A percentile compares a stretch with the other conserved stretches of the same genome.
Evolutionary conservation across 345 rosid species (phyloP).

Genomic region (Fremontodendron californicum): DNA sequence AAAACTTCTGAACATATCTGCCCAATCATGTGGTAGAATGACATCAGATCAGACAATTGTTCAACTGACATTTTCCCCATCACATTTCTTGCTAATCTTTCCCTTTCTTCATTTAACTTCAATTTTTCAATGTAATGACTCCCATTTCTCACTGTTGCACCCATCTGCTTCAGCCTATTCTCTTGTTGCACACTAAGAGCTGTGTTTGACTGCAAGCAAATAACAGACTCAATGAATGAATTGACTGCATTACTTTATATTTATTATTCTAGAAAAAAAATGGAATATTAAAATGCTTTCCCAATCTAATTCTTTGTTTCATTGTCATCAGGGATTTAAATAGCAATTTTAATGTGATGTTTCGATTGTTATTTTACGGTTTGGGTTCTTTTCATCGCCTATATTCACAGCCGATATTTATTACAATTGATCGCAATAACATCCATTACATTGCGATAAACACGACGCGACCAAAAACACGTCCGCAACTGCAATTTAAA

Average conservation of each 20-base stretch:
- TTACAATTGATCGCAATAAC: no score
- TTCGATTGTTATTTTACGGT: no score
- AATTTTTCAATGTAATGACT: slow-evolving; percentile 54
- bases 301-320: not conserved
- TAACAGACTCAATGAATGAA: not conserved
- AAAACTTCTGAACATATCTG: slow-evolving; percentile 69
- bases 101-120: slow-evolving; percentile 62
- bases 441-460: no score
- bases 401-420: no score
- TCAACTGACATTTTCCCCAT: slow-evolving; percentile 72
- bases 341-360: no score
- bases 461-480: no score
- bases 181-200: slow-evolving; percentile 71
- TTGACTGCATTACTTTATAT: not conserved
- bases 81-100: slow-evolving; percentile 53
- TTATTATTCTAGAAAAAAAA: not conserved
- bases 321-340: no score
- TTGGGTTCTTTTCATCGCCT: no score
- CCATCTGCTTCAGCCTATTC: slow-evolving; percentile 85
- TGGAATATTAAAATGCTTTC: no score
- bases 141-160: slow-evolving; percentile 85
- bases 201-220: slow-evolving; percentile 58
- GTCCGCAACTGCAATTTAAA: no score
- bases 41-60: slow-evolving; percentile 65
- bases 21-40: slow-evolving; percentile 78